These are phyloP conservation scores for Colletotrichum siamense DNA, from an alignment of 2,329 filamentous ascomycete species.

Conservation along the genomic window DNA sequence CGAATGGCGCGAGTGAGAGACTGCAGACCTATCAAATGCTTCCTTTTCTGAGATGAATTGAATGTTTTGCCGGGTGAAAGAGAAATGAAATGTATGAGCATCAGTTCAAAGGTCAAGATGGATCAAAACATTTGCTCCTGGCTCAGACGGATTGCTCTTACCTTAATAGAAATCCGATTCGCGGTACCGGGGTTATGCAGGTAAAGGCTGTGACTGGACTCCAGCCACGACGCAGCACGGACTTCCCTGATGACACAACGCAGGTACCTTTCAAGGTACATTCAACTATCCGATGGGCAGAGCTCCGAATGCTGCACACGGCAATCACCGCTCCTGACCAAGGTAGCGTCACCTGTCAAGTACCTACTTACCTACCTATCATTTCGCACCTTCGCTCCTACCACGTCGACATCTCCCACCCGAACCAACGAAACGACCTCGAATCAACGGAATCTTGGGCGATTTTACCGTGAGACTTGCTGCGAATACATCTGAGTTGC, in stretches of 20 bases:
- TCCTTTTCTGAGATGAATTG: neutral
- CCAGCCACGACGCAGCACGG: neutral
- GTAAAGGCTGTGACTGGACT: neutral
- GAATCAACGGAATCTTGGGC: neutral
- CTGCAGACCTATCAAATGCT: neutral
- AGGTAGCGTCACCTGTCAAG: conserved; percentile 3
- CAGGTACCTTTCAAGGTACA: neutral
- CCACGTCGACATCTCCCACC: neutral
- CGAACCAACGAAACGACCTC: neutral
- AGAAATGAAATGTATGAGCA: neutral
- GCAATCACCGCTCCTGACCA: conserved; percentile 13
- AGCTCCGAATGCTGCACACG: conserved; percentile 1
- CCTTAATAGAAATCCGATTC: neutral
- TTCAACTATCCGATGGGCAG: conserved; percentile 15
- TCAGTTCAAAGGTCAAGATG: neutral
- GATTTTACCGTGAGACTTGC: neutral
- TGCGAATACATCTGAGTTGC: neutral
- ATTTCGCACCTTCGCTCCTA: neutral
- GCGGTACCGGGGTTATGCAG: neutral
- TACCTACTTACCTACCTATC: neutral
- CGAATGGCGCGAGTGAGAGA: neutral
- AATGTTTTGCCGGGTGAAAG: neutral
- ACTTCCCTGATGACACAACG: neutral
- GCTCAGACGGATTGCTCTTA: conserved; percentile 3
- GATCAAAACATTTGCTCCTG: conserved; percentile 15